Base-by-base conservation (phyloP, 805 yeast species). In the Wickerhamiella domercqiae region DNA sequence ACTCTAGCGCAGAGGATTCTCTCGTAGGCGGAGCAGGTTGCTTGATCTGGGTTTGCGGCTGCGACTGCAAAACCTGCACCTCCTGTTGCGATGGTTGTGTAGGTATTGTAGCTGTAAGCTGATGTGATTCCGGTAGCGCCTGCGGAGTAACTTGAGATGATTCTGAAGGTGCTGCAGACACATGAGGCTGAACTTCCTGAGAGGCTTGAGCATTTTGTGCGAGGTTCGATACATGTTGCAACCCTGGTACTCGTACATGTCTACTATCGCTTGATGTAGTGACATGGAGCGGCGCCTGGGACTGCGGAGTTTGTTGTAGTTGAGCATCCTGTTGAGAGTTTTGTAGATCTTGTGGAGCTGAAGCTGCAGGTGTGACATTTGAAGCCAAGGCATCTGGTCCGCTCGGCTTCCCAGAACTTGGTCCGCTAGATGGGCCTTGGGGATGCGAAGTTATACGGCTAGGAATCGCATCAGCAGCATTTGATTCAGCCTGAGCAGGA, bases 371-470 rank as follows among this genome's bases (percentile, higher is more conserved):
- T 5, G 47, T 5, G 37, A 44, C 24, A 39, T 44, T 20, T 43
- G 52, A 7, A 40, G 42, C 9, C 43, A 52, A 18, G 42, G 50
- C 30, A 39, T 47, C 22, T 36, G 52, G 30, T 17, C 30, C 16
- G 30, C 5, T 17, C 17, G 5, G n/a, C 30, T n/a, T 28, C 17
- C 30, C 16, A 17, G 15, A 7, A 7, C 15, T 28, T 15, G 15
- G n/a, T 17, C 30, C 16, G 30, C 30, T 15, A 28, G 30, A 28
- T 28, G 30, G n/a, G 30, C 30, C 17, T 15, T 28, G 17, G 30
- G 16, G 30, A 9, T 22, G 26, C 30, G 30, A 28, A 17, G 17
- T 17, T 15, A 14, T 28, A 14, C 16, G 30, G 30, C 30, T 28
- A 7, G 26, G 26, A 22, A 22, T 22, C 11, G 11, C 26, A 13